Conservation (phyloP, 1,284 basidiomycete genomes). For the Peniophora sp. region DNA sequence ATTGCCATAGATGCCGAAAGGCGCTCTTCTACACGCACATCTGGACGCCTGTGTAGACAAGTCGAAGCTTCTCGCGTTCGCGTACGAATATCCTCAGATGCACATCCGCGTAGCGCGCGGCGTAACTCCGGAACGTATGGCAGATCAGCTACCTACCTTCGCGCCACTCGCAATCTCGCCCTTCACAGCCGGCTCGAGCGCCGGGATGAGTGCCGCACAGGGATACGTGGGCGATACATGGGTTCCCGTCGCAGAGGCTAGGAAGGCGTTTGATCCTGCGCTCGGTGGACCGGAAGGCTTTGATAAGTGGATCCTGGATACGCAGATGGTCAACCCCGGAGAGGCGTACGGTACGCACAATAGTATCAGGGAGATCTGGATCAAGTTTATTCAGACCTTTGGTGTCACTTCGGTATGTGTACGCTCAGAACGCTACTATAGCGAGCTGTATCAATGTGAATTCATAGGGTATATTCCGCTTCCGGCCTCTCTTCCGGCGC, state of each 20-base stretch:
- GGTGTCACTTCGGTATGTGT: background rate
- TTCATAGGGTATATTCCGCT: conserved; percentile 44
- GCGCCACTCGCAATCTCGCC: conserved; percentile 29
- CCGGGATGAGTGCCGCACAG: conserved; percentile 33
- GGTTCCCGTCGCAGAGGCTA: conserved; percentile 46
- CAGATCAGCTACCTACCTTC: conserved; percentile 42
- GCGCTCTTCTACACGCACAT: conserved; percentile 63
- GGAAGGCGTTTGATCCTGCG: conserved; percentile 37
- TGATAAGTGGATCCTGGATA: conserved; percentile 52
- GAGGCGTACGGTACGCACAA: conserved; percentile 69
- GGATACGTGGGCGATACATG: conserved; percentile 38
- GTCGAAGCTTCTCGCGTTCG: conserved; percentile 39
- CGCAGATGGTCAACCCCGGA: conserved; percentile 56
- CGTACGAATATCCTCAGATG: conserved; percentile 46
- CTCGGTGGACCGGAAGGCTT: conserved; percentile 59
- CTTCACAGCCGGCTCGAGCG: conserved; percentile 16
- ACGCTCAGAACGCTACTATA: background rate
- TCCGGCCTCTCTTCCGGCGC: conserved; percentile 45
- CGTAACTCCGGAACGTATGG: conserved; percentile 30
- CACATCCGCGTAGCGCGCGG: conserved; percentile 41
- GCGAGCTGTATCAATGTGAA: background rate
- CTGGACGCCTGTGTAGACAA: conserved; percentile 62
- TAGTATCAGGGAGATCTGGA: conserved; percentile 40
- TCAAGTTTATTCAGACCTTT: conserved; percentile 26
- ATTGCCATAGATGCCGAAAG: conserved; percentile 63